Evolutionary conservation across 495 filamentous ascomycete species (phyloP).

Genomic region (Penicillium salamii): DNA sequence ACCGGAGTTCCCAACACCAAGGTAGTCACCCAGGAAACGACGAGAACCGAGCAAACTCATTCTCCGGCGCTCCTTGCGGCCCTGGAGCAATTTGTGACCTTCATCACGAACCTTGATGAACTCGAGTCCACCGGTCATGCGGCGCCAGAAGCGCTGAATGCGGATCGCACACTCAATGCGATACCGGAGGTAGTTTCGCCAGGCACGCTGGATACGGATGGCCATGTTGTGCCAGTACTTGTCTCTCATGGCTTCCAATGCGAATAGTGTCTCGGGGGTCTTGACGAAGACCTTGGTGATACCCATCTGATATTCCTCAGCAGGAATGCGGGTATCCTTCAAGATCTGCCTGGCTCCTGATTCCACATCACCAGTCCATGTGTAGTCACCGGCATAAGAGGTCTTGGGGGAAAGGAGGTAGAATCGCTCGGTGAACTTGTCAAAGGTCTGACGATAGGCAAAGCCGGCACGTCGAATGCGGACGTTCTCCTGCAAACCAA

Average conservation of each 20-base stretch:
- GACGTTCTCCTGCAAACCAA: slow-evolving; percentile 98
- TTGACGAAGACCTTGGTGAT: slow-evolving; percentile 98
- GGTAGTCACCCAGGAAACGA: slow-evolving; percentile 92
- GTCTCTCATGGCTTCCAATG: slow-evolving; percentile 95
- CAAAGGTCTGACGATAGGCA: slow-evolving; percentile 95
- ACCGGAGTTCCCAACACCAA: slow-evolving; percentile 76
- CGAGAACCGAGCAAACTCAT: slow-evolving; percentile 88
- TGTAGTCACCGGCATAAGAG: slow-evolving; percentile 95
- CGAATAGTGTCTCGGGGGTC: slow-evolving; percentile 95
- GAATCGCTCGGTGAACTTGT: slow-evolving; percentile 98
- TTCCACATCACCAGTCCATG: slow-evolving; percentile 83
- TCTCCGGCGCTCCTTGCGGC: slow-evolving; percentile 84
- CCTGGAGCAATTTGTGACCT: slow-evolving; percentile 79
- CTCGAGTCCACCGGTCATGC: slow-evolving; percentile 81
- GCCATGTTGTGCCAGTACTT: slow-evolving; percentile 99
- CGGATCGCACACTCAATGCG: slow-evolving; percentile 87
- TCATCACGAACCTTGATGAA: slow-evolving; percentile 84
- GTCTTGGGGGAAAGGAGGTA: slow-evolving; percentile 93
- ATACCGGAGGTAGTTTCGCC: slow-evolving; percentile 93
- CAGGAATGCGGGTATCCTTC: slow-evolving; percentile 91
- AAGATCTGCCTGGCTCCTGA: slow-evolving; percentile 91
- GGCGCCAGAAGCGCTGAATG: slow-evolving; percentile 94
- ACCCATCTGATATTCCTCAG: slow-evolving; percentile 96
- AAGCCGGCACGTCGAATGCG: slow-evolving; percentile 95
- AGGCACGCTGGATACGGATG: slow-evolving; percentile 93